Conservation (phyloP, 2,329 filamentous ascomycete species). For the Xylogone sp. region DNA sequence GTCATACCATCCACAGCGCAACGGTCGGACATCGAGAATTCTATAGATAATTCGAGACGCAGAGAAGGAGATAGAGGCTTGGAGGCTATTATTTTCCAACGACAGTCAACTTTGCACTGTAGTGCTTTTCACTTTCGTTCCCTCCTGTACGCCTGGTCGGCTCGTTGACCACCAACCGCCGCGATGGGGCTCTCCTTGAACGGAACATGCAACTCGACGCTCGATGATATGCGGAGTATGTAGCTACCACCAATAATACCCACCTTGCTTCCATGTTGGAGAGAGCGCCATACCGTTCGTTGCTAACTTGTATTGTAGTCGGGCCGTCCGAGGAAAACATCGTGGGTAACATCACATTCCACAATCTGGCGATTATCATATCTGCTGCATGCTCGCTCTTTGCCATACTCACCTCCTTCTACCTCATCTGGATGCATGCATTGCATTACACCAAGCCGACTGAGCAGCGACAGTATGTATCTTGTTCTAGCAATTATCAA, state of each 20-base stretch:
- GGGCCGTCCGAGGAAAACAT: slow-evolving; percentile 39
- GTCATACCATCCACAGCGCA: too few species aligned
- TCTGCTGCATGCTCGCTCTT: slow-evolving; percentile 44
- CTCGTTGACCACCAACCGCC: slow-evolving; percentile 15
- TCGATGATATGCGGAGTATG: slow-evolving; percentile 33
- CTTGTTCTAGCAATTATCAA: too few species aligned
- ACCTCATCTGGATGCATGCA: slow-evolving; percentile 56
- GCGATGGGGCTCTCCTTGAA: slow-evolving; percentile 19
- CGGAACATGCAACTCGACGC: slow-evolving; percentile 29
- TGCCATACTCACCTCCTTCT: slow-evolving; percentile 49
- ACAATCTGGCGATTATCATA: slow-evolving; percentile 50
- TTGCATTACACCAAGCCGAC: slow-evolving; percentile 56
- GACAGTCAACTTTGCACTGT: too few species aligned
- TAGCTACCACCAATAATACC: not conserved
- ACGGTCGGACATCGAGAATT: too few species aligned
- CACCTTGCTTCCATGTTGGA: too few species aligned
- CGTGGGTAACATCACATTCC: slow-evolving; percentile 48
- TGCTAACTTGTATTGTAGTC: slow-evolving; percentile 24
- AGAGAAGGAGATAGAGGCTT: too few species aligned
- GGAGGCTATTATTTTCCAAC: too few species aligned
- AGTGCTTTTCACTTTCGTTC: too few species aligned
- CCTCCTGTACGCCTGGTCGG: not conserved
- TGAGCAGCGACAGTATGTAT: slow-evolving; percentile 53
- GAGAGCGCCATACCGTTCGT: not conserved
- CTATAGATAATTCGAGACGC: too few species aligned